Base-by-base conservation (phyloP, 2,329 filamentous ascomycete genomes). In the Scedosporium minutisporum region DNA sequence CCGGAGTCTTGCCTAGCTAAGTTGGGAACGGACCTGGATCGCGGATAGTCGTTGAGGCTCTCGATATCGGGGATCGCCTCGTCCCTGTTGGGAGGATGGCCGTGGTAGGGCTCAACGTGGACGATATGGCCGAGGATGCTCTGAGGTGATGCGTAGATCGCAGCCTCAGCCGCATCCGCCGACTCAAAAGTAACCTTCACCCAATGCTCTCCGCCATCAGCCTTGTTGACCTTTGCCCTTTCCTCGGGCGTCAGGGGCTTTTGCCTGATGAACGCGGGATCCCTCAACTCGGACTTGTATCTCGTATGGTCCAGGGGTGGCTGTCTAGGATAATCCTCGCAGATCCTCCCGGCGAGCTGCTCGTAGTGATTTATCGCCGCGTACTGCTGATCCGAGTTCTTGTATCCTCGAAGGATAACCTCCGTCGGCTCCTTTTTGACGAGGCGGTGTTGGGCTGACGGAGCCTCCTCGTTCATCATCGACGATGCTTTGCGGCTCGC, bases 321-420 rank as follows among this genome's bases (percentile, higher is more conserved):
- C 66, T 90, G 87, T 65, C 93, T 87, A 7, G 92, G 86, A 74
- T 97, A 97, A 75, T 97, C 93, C 76, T 97, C 93, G 74, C 93
- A 93, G 71, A 97, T 91, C 65, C 85, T 78, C 27, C 93, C 93
- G 6, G 90, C 93, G 51, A 96, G 86, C 64, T 87, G 84, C 77
- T 97, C 93, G 76, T 89, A 97, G 75, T 91, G 90, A 67, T 89
- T 87, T 68, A 97, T 87, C 41, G 92, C 92, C 29, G 93, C 91
- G 82, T 95, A 97, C 78, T 91, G 81, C 75, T 87, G 77, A 73
- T 85, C 73, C 1, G 79, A 72, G 16, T 81, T 82, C 62, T 80
- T 78, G 75, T 93, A 97, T 33, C 93, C 93, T 67, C 93, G 90
- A 16, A 97, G 80, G 62, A 96, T 86, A 65, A 96, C 84, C 75